Base-by-base conservation (phyloP, 768 basidiomycete species). In the Aureoboletus auriporus region DNA sequence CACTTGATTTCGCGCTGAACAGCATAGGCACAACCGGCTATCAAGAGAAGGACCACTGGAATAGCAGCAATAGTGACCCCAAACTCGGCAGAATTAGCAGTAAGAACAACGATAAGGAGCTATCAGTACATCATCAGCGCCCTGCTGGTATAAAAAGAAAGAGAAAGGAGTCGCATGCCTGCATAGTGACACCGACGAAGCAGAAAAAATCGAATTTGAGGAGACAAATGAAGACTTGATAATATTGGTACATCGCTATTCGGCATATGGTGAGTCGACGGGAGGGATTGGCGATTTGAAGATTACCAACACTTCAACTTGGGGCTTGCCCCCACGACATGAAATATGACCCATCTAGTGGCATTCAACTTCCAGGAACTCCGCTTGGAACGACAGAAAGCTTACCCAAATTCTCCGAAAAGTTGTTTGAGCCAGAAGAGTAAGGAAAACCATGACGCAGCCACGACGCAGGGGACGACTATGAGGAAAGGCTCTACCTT, bases 121-220 rank as follows among this genome's bases (percentile, higher is more conserved):
- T 92, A 45, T 5, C n/a, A 14, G 29, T 2, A 41, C 14, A 34
- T 52, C 42, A 48, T 38, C 39, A 39, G 26, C 6, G 23, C 9
- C 34, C n/a, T 26, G n/a, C 37, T 17, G n/a, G 38, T 12, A 49
- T 26, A 4, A n/a, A 30, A 26, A 20, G 14, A 30, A 26, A 20
- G 14, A 10, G 26, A 36, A 17, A 33, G 23, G 6, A 13, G 26
- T 28, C 20, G 29, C 68, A 42, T 43, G 80, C 89, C 80, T 93
- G 90, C 78, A 91, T 90, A 3, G 89, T 91, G 23, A 92, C 84
- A n/a, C 85, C 90, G 17, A 78, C 75, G 62, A 93, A 92, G 65
- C 79, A 82, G 72, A 93, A 93, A 67, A 91, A 93, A 66, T 93
- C 89, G 64, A 93, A 90, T 64, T 91, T 93, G 57, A 93, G 78